Conservation (phyloP, 2,329 filamentous ascomycete genomes). For the Penicillium sp. region DNA sequence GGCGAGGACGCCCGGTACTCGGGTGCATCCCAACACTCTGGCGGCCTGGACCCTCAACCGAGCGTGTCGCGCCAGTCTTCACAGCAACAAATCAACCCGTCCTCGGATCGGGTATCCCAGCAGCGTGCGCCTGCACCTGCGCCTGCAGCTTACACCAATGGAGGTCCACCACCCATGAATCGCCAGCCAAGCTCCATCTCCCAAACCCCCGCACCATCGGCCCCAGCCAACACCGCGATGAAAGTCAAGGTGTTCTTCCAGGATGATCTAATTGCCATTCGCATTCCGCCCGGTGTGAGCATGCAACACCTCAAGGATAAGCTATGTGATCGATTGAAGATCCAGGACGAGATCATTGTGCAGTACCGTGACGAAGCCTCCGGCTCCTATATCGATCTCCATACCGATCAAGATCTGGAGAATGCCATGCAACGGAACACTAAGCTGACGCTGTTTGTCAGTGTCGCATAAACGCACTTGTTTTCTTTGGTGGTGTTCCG, state of each 20-base stretch:
- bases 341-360: slow-evolving; percentile 70
- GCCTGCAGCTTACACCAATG: slow-evolving; percentile 30
- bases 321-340: slow-evolving; percentile 76
- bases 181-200: slow-evolving; percentile 54
- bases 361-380: slow-evolving; percentile 83
- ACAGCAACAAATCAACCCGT: slow-evolving; percentile 59
- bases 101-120: slow-evolving; percentile 37
- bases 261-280: slow-evolving; percentile 85
- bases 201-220: slow-evolving; percentile 34
- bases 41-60: slow-evolving; percentile 58
- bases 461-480: slow-evolving; percentile 29
- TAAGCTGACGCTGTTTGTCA: slow-evolving; percentile 74
- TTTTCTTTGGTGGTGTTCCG: slow-evolving; percentile 8
- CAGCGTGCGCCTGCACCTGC: slow-evolving; percentile 38
- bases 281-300: slow-evolving; percentile 75
- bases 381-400: slow-evolving; percentile 68
- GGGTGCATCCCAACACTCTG: slow-evolving; percentile 64
- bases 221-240: slow-evolving; percentile 54
- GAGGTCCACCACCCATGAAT: slow-evolving; percentile 44
- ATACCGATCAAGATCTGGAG: slow-evolving; percentile 77
- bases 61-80: slow-evolving; percentile 63
- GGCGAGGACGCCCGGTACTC: slow-evolving; percentile 72
- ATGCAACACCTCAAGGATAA: slow-evolving; percentile 78
- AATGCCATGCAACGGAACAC: slow-evolving; percentile 77
- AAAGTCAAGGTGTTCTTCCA: slow-evolving; percentile 96